These are phyloP conservation scores for Crucibulum laeve DNA, from an alignment of 768 basidiomycete genomes.

Conservation along the genomic window DNA sequence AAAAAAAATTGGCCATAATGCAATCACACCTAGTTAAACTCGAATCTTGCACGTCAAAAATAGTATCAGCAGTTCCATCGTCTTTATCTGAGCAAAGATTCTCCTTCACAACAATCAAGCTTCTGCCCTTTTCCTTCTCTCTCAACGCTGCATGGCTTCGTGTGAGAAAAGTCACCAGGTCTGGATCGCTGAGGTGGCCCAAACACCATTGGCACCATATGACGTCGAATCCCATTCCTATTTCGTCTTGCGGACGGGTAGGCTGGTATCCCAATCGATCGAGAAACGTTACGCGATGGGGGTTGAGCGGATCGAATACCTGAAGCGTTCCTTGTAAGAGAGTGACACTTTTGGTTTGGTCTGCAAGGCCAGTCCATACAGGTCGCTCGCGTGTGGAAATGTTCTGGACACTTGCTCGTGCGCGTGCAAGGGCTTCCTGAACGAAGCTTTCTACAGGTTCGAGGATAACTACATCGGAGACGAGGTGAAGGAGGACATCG, in stretches of 20 bases:
- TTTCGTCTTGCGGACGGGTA: slow-evolving; percentile 35
- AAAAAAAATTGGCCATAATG: not conserved
- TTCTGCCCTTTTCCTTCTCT: slow-evolving; percentile 31
- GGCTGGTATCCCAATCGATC: slow-evolving; percentile 68
- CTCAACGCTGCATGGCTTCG: slow-evolving; percentile 60
- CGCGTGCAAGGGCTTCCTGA: slow-evolving; percentile 54
- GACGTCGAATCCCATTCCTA: slow-evolving; percentile 74
- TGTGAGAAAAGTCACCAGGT: slow-evolving; percentile 75
- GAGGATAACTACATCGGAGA: slow-evolving; percentile 82
- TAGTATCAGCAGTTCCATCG: slow-evolving; percentile 42
- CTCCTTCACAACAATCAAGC: slow-evolving; percentile 88
- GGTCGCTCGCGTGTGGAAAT: slow-evolving; percentile 14
- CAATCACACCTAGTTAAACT: slow-evolving; percentile 85
- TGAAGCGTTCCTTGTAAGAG: slow-evolving; percentile 82
- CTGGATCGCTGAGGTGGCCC: slow-evolving; percentile 73
- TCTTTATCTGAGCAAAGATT: slow-evolving; percentile 66
- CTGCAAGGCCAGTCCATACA: slow-evolving; percentile 67
- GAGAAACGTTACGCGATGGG: slow-evolving; percentile 41
- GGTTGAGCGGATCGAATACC: slow-evolving; percentile 65
- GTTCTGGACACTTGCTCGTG: slow-evolving; percentile 24
- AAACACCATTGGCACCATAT: slow-evolving; percentile 99
- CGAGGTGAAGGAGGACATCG: slow-evolving; percentile 84
- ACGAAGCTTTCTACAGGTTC: slow-evolving; percentile 86
- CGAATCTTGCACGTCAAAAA: slow-evolving; percentile 86
- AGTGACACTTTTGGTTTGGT: slow-evolving; percentile 64